phyloP scores from a whole-genome alignment of 805 yeast species.

The Nakazawaea ambrosiae region DNA sequence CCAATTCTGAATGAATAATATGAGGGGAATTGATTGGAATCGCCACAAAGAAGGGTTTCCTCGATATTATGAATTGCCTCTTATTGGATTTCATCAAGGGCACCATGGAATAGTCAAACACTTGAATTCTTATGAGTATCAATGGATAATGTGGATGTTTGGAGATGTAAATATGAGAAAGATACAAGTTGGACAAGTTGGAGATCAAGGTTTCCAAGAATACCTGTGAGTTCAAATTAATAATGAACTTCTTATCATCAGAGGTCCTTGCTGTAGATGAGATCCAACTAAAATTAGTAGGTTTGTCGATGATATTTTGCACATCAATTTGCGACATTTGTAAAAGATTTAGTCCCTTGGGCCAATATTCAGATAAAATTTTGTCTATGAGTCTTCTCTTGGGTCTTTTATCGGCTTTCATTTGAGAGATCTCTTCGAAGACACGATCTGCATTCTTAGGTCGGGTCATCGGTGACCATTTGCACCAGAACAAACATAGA shows the following conservation, averaged over 20 bases:
- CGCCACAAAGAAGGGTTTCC: slow-evolving; percentile 59
- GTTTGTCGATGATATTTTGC: slow-evolving; percentile 54
- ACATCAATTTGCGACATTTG: slow-evolving; percentile 71
- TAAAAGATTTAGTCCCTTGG: slow-evolving; percentile 49
- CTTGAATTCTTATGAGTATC: slow-evolving; percentile 56
- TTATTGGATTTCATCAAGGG: slow-evolving; percentile 14
- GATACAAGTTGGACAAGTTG: slow-evolving; percentile 43
- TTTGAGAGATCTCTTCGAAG: slow-evolving; percentile 10
- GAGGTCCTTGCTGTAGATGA: slow-evolving; percentile 38
- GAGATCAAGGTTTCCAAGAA: slow-evolving; percentile 42
- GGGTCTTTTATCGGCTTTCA: slow-evolving; percentile 12
- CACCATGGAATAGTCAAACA: slow-evolving; percentile 40
- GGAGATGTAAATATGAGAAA: slow-evolving; percentile 60
- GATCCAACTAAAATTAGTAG: slow-evolving; percentile 39
- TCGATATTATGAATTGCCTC: slow-evolving; percentile 33
- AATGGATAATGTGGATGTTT: slow-evolving; percentile 59
- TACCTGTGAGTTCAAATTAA: slow-evolving; percentile 40
- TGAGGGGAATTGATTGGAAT: slow-evolving; percentile 63
- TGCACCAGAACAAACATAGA: slow-evolving; percentile 25
- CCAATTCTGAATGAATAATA: slow-evolving; percentile 44
- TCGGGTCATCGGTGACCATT: slow-evolving; percentile 22
- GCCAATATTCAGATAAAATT: slow-evolving; percentile 45
- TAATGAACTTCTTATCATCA: slow-evolving; percentile 19
- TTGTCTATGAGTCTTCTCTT: slow-evolving; percentile 33
- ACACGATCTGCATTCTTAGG: slow-evolving; percentile 16